These are phyloP conservation scores for Bromus sterilis DNA, from an alignment of 176 grass and related monocot genomes.

Conservation along the genomic window DNA sequence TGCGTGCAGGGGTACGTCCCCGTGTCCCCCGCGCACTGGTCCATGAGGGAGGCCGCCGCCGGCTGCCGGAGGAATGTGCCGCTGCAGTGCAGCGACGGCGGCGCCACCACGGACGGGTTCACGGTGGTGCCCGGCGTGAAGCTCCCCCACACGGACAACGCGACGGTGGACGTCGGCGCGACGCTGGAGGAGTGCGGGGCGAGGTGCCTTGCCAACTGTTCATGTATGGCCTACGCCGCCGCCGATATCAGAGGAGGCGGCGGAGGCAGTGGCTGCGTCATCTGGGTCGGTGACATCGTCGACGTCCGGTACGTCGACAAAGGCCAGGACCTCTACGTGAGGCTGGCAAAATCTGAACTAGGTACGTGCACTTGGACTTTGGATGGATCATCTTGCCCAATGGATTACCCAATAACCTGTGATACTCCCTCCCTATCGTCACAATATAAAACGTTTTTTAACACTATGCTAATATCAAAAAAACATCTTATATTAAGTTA, in stretches of 20 bases:
- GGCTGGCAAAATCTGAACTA: slow-evolving; percentile 26
- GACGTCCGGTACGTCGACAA: slow-evolving; percentile 25
- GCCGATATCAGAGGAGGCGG: slow-evolving; percentile 17
- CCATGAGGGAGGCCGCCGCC: slow-evolving; percentile 24
- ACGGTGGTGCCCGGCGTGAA: slow-evolving; percentile 34
- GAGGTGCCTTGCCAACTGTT: slow-evolving; percentile 48
- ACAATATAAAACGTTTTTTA: too few relatives aligned
- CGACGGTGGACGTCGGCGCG: not conserved
- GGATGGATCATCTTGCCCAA: not conserved
- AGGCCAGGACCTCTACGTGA: slow-evolving; percentile 25
- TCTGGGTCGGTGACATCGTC: slow-evolving; percentile 2
- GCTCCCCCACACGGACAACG: slow-evolving; percentile 43
- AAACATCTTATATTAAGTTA: too few relatives aligned
- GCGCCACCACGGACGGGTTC: slow-evolving; percentile 28
- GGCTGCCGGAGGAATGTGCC: slow-evolving; percentile 38
- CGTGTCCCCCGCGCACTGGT: slow-evolving; percentile 14
- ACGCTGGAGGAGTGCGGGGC: slow-evolving; percentile 31
- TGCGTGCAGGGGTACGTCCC: slow-evolving; percentile 44
- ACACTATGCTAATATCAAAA: too few relatives aligned
- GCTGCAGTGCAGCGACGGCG: slow-evolving; percentile 25
- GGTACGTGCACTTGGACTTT: not conserved
- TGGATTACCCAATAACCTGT: not conserved
- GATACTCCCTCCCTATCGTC: too few relatives aligned
- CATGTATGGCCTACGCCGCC: slow-evolving; percentile 41
- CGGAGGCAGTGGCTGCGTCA: slow-evolving; percentile 17